Percentiles rank a stretch among this genome's conserved stretches.
These are phyloP conservation scores for Hypoxylon sp. DNA, from an alignment of 2,329 filamentous ascomycete genomes.

Conservation along the genomic window DNA sequence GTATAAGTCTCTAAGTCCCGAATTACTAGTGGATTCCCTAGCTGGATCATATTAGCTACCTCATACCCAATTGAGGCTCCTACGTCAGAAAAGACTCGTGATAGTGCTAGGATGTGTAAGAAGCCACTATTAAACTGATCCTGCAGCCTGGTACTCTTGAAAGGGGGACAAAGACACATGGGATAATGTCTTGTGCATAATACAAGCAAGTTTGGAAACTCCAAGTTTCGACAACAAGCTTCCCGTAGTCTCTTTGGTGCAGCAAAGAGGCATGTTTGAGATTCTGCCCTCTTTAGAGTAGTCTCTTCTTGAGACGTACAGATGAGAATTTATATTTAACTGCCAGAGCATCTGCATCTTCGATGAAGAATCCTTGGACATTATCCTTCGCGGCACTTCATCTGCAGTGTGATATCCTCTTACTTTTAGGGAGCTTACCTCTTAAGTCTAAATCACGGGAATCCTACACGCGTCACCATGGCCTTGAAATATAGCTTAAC, in stretches of 20 bases:
- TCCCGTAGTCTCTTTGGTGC: background rate
- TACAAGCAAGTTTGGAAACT: background rate
- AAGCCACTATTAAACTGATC: background rate
- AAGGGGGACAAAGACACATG: conserved; percentile 5
- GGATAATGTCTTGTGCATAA: background rate
- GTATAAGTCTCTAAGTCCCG: no score
- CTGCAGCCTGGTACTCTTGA: background rate
- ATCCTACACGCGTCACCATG: conserved; percentile 6
- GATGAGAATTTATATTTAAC: background rate
- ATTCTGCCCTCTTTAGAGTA: background rate
- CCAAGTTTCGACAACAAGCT: background rate
- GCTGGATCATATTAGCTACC: background rate
- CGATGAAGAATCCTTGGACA: background rate
- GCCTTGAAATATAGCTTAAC: background rate
- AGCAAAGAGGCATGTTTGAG: background rate
- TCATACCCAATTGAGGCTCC: background rate
- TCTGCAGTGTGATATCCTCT: background rate
- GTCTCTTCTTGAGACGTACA: background rate
- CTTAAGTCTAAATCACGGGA: background rate
- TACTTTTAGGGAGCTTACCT: background rate
- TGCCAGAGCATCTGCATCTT: background rate
- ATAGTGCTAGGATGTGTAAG: background rate
- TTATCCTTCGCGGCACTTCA: background rate
- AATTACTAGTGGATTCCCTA: background rate
- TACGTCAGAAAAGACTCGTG: background rate